Base-by-base conservation (phyloP, 2,329 filamentous ascomycete species). In the Nemania diffusa region DNA sequence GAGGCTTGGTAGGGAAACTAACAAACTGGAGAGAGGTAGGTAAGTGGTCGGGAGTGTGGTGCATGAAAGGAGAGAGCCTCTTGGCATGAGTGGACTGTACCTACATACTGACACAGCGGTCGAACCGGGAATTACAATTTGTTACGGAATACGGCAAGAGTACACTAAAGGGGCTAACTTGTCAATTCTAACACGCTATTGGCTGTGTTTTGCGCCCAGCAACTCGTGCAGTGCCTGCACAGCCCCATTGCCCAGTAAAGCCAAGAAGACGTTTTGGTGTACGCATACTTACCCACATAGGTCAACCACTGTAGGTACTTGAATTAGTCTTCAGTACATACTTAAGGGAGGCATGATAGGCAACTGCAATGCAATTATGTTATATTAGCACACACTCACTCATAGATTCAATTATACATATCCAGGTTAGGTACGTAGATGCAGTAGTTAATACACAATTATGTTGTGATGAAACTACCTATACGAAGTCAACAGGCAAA, bases 211-310 rank as follows among this genome's bases (percentile, higher is more conserved):
- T 42, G 56, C 60, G 34, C 60, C 46, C 17, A n/a, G 46, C 29
- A 56, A 5, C 40, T 42, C 29, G 44, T 46, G 15, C 22, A 53
- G 17, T 42, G 60, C 24, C 17, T 69, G 64, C 67, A 69, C 67
- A 69, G 67, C 67, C 64, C 22, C 67, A 59, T 29, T 69, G 67
- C 67, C 65, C 15, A 65, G 52, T 51, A 65, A 37, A 27, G 44
- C 51, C 60, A 57, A 59, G 34, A 17, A 34, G 34, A 11, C 26
- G 24, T 51, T 32, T 44, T 32, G 29, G 9, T 17, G 40, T 44
- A 44, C 13, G 40, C 40, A 44, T n/a, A 26, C 22, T 20, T 50
- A n/a, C n/a, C n/a, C n/a, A n/a, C n/a, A n/a, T n/a, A n/a, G n/a
- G n/a, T n/a, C n/a, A n/a, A n/a, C n/a, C n/a, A n/a, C n/a, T n/a